Evolutionary conservation across 805 yeast genomes (phyloP), one percentile per base, ranked within the genome.

Genomic region (Yarrowia sp.): DNA sequence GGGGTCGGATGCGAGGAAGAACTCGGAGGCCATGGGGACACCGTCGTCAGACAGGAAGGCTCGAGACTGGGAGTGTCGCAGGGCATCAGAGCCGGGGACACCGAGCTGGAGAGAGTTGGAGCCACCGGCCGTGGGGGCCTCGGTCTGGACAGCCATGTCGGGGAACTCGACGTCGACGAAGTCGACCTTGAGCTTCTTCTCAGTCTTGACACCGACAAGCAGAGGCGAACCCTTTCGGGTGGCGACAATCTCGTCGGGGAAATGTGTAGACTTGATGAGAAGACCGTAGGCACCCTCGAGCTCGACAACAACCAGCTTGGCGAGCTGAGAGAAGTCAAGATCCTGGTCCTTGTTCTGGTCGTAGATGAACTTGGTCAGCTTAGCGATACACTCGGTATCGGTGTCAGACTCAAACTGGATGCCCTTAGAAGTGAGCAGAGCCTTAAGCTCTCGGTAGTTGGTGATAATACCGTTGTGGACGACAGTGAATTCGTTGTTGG

Each of bases 391-490:
- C 79, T 95, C 99, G 30, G 99, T 90, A 79, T 95, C 99, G 61
- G 99, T 95, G 69, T 93, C 98, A 65, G 93, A 86, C 76, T 87
- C 92, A 75, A 95, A 95, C 66, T 77, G 76, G 75, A 82, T 87
- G 65, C 98, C 98, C 77, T 92, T 91, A 67, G 88, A 80, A 59
- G 78, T 73, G 71, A 95, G 83, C 74, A 95, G 83, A 59, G 93
- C 89, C 76, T 89, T 90, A 75, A 95, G 85, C 72, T 90, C 98
- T 73, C 92, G 85, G 81, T 88, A 93, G 78, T 95, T 95, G 71
- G 99, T 95, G 77, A 95, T 91, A 76, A 95, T 95, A 82, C 99
- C 99, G 73, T 95, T 95, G 81, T 95, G 99, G 62, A 95, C 98
- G 68, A 95, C 87, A 48, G 90, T 85, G 72, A 95, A 95, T 76